Conservation (phyloP, 2,329 filamentous ascomycete genomes). For the Colletotrichum plurivorum region DNA sequence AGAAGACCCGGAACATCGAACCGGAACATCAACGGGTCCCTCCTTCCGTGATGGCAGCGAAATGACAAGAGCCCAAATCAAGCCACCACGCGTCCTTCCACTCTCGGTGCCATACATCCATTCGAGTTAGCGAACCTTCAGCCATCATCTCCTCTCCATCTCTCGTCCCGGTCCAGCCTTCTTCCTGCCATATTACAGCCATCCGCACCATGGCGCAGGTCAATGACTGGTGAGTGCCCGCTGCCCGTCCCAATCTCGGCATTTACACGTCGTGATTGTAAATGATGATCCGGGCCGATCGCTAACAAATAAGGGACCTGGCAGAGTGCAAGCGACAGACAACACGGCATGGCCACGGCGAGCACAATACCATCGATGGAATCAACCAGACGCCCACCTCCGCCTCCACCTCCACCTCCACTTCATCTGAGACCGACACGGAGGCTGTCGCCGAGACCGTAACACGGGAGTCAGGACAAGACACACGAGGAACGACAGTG, state of each 20-base stretch:
- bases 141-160: slow-evolving; percentile 3
- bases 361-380: neutral
- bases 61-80: slow-evolving; percentile 26
- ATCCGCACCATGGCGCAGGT: too few relatives aligned
- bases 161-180: slow-evolving; percentile 10
- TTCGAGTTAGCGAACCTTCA: slow-evolving; percentile 3
- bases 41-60: neutral
- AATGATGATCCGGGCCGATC: slow-evolving; percentile 23
- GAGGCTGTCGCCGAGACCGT: slow-evolving; percentile 17
- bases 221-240: neutral
- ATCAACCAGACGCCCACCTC: too few relatives aligned
- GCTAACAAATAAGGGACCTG: neutral
- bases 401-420: neutral
- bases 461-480: slow-evolving; percentile 4
- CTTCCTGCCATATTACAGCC: slow-evolving; percentile 12
- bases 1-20: too few relatives aligned
- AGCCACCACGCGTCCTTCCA: slow-evolving; percentile 26
- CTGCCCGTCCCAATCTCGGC: slow-evolving; percentile 23
- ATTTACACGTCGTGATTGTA: neutral
- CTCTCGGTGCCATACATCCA: slow-evolving; percentile 11
- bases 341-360: neutral
- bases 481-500: slow-evolving; percentile 13
- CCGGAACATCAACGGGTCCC: too few relatives aligned
- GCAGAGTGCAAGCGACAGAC: neutral
- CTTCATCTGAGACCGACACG: slow-evolving; percentile 19